Evolutionary conservation across 2,329 filamentous ascomycete species (phyloP).

Genomic region (Amesomyces nigricolor): DNA sequence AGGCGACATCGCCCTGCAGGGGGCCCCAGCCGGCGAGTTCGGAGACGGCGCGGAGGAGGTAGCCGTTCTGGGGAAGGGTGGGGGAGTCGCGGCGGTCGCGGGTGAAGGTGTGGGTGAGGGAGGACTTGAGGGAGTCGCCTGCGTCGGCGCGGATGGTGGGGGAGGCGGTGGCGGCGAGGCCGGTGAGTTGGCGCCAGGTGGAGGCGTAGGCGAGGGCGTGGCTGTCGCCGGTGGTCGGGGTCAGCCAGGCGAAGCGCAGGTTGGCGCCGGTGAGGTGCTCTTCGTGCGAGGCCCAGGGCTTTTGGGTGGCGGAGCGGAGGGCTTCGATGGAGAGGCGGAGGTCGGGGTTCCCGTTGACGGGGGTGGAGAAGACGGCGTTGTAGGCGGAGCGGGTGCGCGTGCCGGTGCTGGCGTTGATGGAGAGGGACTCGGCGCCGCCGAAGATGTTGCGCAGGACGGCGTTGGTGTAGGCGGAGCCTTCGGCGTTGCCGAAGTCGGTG

Average conservation of each 20-base stretch:
- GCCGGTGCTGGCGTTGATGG: constrained; percentile 79
- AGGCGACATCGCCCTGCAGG: constrained; percentile 83
- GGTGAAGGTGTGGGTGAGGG: constrained; percentile 73
- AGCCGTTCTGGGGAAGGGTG: constrained; percentile 76
- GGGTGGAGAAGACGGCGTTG: constrained; percentile 76
- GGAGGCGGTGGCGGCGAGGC: constrained; percentile 68
- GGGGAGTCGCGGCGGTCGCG: constrained; percentile 78
- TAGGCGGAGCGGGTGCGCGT: constrained; percentile 90
- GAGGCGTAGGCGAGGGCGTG: constrained; percentile 78
- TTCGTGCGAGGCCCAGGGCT: constrained; percentile 91
- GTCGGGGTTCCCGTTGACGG: constrained; percentile 78
- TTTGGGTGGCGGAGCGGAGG: constrained; percentile 76
- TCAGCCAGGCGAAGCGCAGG: constrained; percentile 70
- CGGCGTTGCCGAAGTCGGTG: constrained; percentile 87
- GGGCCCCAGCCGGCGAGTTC: constrained; percentile 86
- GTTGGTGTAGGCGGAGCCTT: constrained; percentile 89
- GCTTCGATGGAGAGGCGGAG: constrained; percentile 72
- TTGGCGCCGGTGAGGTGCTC: constrained; percentile 76
- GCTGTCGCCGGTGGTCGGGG: constrained; percentile 50
- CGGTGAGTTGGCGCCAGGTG: constrained; percentile 84
- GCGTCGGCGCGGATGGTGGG: constrained; percentile 78
- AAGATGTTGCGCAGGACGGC: constrained; percentile 86
- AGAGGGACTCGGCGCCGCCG: constrained; percentile 85
- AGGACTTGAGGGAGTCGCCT: constrained; percentile 86
- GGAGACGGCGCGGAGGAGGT: constrained; percentile 68